Evolutionary conservation across 116 monocot genomes (phyloP), one percentile per base, ranked within the genome.

Genomic region (Zostera marina): DNA sequence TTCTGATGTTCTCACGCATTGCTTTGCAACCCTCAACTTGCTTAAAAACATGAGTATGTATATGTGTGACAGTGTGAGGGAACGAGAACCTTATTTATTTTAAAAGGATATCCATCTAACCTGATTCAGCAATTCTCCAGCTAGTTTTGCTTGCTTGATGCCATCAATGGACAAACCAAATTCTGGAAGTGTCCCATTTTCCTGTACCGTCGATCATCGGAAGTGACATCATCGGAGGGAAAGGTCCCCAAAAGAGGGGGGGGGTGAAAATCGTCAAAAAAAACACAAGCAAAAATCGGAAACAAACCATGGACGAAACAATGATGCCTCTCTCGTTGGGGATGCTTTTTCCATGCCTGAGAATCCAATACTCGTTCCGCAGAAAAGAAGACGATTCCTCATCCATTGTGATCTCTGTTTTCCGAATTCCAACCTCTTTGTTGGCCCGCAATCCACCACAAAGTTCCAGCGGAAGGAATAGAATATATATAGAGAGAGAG

Each of bases 311-410:
- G 23, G 94, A 94, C 23, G 88, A 94, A 22, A 88, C 82, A 45
- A 94, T 62, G 77, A 94, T 65, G 42, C 88, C 94, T 16, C 70
- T 78, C 67, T 88, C 85, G 71, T 94, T 94, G 25, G 94, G 94
- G 60, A 94, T 63, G 69, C 94, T 94, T 70, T 66, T 84, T 39
- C 94, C 94, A 42, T 94, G 94, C 69, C 88, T 77, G 52, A 88
- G 69, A 48, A 88, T 62, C 94, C 94, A 94, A 42, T 92, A 93
- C 57, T 80, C 77, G 39, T 73, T 68, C 13, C 71, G 51, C 22
- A 74, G 40, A 19, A 44, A 52, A 6, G 63, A 7, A 39, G 17
- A 10, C 66, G 24, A 46, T 13, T 59, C 60, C 22, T 60, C 60
- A 10, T 60, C 59, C 58, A 67, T 67, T 48, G n/a, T n/a, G n/a